These are phyloP conservation scores for Linum lewisii DNA, from an alignment of 345 rosid genomes.

Conservation along the genomic window DNA sequence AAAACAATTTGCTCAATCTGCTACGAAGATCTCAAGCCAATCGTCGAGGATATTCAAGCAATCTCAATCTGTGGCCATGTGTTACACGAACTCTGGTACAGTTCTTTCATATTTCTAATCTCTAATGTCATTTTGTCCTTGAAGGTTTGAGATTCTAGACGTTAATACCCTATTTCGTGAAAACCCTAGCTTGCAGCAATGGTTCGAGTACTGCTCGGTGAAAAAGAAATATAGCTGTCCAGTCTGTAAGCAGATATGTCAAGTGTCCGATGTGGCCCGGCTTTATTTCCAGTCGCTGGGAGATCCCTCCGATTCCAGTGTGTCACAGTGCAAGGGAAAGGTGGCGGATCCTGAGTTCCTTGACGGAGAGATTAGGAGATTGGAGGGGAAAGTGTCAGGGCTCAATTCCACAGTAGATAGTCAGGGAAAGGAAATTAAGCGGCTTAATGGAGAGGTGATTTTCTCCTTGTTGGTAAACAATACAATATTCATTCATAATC, in stretches of 20 bases:
- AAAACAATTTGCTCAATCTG: slow-evolving; percentile 79
- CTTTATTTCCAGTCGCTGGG: slow-evolving; percentile 87
- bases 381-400: slow-evolving; percentile 46
- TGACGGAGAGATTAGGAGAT: slow-evolving; percentile 48
- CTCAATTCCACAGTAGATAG: slow-evolving; percentile 36
- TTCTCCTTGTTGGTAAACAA: neutral
- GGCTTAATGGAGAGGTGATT: slow-evolving; percentile 48
- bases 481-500: no score
- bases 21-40: slow-evolving; percentile 88
- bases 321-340: slow-evolving; percentile 23
- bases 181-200: slow-evolving; percentile 71
- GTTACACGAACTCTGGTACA: slow-evolving; percentile 86
- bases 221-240: slow-evolving; percentile 75
- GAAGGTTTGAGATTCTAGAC: neutral
- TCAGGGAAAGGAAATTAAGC: slow-evolving; percentile 39
- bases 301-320: slow-evolving; percentile 28
- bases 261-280: slow-evolving; percentile 34
- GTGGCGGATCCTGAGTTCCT: slow-evolving; percentile 46
- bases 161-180: neutral
- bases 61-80: slow-evolving; percentile 90
- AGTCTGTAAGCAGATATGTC: slow-evolving; percentile 72
- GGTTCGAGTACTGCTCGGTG: slow-evolving; percentile 80
- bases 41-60: slow-evolving; percentile 69
- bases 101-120: neutral
- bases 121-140: neutral